Evolutionary conservation across 768 basidiomycete species (phyloP), one percentile per base, ranked within the genome.

Genomic region (Imleria badia): DNA sequence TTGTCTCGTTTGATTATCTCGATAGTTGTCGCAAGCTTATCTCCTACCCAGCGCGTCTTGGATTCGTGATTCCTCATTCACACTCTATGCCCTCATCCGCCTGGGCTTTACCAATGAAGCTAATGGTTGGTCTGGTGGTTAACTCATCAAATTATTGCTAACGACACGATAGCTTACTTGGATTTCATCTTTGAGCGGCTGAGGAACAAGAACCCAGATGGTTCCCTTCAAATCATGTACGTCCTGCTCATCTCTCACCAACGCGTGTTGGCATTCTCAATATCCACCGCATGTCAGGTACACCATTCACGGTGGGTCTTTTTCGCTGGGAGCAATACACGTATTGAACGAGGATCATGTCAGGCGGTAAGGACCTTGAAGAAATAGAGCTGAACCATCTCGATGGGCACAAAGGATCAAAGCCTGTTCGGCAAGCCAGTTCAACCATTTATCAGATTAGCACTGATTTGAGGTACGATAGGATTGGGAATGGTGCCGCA

Each of bases 51-150:
- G 89, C 20, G 86, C 85, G 4, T 90, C 88, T 1, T 93, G 91
- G 90, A 92, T 98, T 64, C 86, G 96, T n/a, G 96, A 99, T 66
- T 87, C 94, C 0, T 91, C 90, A 0, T 99, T 99, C 77, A 94
- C 93, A 1, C 80, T 98, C 6, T 99, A 98, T 65, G 96, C 95
- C 0, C 79, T 98, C 36, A 87, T 98, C 53, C 81, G 97, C 36
- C 80, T 98, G 1, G 97, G 96, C 0, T 98, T 95, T 72, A 98
- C 94, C 0, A 81, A 89, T 19, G 96, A 99, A 67, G 93, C 93
- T 0, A 87, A 91, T 59, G 81, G 91, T 91, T 51, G n/a, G 77
- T 69, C 12, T 12, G 39, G 19, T 40, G 33, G 26, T 41, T 34
- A 6, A 48, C 30, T 3, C 11, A 5, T 26, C 12, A 14, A 6